Evolutionary conservation across 495 filamentous ascomycete genomes (phyloP), one percentile per base, ranked within the genome.

Genomic region (Aspergillus saccharolyticus): DNA sequence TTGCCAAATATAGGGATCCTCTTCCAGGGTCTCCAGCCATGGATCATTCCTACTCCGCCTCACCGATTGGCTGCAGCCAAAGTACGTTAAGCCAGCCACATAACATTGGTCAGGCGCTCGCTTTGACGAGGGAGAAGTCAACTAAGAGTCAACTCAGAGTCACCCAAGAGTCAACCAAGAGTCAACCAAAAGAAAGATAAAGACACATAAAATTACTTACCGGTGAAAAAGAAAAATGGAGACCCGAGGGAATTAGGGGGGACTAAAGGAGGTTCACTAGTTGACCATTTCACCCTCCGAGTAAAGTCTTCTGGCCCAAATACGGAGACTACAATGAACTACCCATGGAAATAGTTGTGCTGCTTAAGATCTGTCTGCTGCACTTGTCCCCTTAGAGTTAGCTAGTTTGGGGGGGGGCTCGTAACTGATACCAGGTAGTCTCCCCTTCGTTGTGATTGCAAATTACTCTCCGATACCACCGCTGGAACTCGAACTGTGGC

Each of bases 11-110:
- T 57, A 60, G 45, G 33, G 52, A 50, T 10, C 14, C 33, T n/a
- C 52, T 33, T 28, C 47, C 42, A 63, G 60, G 56, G 60, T 59
- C 60, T 56, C 42, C 39, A 52, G 56, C 57, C 60, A 57, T 49
- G 54, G 60, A 58, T 58, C 52, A 33, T 24, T 18, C 42, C 28
- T 30, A 20, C 46, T 51, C n/a, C 14, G 21, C 7, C 15, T 16
- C 47, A 15, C 28, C 58, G 43, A 63, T 63, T 63, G 60, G 60
- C 28, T 4, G 21, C 7, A 7, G 12, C n/a, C 12, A 49, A 24
- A 39, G 47, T 52, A 47, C 48, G 33, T 45, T 42, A 39, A 56
- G 53, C 49, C 44, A 53, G 60, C 60, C 60, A 62, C 60, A 51
- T 58, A 52, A 55, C 45, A 62, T 42, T 24, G 25, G 18, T 39